phyloP scores from a whole-genome alignment of 495 filamentous ascomycete species.

The Podospora pseudopauciseta region DNA sequence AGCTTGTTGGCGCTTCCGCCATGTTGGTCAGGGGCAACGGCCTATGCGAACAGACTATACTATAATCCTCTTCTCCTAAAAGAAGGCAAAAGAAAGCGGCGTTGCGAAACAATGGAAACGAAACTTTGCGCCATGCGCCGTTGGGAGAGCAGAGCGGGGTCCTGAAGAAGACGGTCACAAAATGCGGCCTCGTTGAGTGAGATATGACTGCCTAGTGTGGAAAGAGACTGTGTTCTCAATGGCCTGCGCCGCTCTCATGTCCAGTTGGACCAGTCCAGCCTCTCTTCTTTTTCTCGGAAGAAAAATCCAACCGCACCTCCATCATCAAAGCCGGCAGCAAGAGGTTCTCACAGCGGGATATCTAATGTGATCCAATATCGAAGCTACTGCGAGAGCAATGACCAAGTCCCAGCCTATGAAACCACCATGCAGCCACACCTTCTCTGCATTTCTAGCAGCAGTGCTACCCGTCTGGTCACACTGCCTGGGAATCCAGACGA shows the following conservation, averaged over 20 bases:
- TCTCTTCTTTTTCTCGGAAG: neutral
- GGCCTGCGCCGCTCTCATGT: slow-evolving; percentile 8
- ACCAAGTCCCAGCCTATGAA: slow-evolving; percentile 1
- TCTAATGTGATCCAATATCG: neutral
- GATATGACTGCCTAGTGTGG: slow-evolving; percentile 10
- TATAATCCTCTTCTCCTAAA: slow-evolving; percentile 9
- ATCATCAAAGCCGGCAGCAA: neutral
- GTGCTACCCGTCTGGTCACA: slow-evolving; percentile 15
- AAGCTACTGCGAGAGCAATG: neutral
- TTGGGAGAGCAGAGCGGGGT: slow-evolving; percentile 11
- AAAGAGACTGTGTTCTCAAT: neutral
- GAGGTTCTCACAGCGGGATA: neutral
- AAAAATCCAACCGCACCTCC: too few relatives aligned
- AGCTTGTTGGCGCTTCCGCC: slow-evolving; percentile 7
- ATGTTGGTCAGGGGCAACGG: slow-evolving; percentile 16
- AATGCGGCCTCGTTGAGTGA: slow-evolving; percentile 12
- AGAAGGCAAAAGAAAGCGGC: slow-evolving; percentile 10
- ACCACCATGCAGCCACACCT: slow-evolving; percentile 17
- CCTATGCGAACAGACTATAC: slow-evolving; percentile 6
- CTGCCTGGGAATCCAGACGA: neutral
- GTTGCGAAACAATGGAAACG: slow-evolving; percentile 6
- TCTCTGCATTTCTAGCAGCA: neutral
- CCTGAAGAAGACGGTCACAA: slow-evolving; percentile 2
- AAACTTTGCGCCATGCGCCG: slow-evolving; percentile 6
- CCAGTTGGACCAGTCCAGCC: neutral